phyloP scores from a whole-genome alignment of 306 rosid species.

The Quercus gilva region DNA sequence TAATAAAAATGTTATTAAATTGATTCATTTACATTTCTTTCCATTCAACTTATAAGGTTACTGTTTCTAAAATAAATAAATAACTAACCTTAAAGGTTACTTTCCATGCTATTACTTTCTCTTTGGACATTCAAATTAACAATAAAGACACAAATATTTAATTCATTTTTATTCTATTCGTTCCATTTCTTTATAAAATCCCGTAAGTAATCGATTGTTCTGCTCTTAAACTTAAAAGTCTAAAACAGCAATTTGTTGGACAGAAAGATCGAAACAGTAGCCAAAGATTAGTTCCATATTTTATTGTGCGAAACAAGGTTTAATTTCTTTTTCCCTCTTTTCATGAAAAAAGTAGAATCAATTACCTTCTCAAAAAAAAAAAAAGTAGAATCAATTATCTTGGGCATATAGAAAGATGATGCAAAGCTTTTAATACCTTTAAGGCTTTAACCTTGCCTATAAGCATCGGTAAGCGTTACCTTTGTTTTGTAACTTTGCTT shows the following conservation, averaged over 20 bases:
- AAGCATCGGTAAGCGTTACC: constrained; percentile 62
- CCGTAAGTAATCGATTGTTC: neutral
- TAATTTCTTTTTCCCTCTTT: constrained; percentile 31
- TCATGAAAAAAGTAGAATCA: constrained; percentile 63
- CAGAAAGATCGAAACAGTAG: constrained; percentile 32
- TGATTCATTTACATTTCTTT: too few relatives aligned
- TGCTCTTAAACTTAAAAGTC: neutral
- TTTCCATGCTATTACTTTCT: too few relatives aligned
- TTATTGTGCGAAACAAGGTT: constrained; percentile 44
- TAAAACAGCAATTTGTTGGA: constrained; percentile 21
- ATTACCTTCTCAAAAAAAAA: constrained; percentile 46
- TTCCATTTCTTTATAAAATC: too few relatives aligned
- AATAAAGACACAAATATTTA: too few relatives aligned
- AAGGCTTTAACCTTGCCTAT: constrained; percentile 19
- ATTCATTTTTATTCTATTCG: too few relatives aligned
- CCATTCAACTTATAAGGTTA: too few relatives aligned
- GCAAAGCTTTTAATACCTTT: constrained; percentile 62
- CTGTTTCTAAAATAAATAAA: too few relatives aligned
- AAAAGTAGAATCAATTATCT: constrained; percentile 64
- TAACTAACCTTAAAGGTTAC: too few relatives aligned
- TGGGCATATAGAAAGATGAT: constrained; percentile 69
- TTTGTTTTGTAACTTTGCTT: constrained; percentile 53
- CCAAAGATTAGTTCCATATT: constrained; percentile 15
- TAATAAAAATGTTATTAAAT: too few relatives aligned
- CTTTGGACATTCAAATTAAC: too few relatives aligned